These are phyloP conservation scores for Dioscorea alata DNA, from an alignment of 106 monocot genomes.

Conservation along the genomic window DNA sequence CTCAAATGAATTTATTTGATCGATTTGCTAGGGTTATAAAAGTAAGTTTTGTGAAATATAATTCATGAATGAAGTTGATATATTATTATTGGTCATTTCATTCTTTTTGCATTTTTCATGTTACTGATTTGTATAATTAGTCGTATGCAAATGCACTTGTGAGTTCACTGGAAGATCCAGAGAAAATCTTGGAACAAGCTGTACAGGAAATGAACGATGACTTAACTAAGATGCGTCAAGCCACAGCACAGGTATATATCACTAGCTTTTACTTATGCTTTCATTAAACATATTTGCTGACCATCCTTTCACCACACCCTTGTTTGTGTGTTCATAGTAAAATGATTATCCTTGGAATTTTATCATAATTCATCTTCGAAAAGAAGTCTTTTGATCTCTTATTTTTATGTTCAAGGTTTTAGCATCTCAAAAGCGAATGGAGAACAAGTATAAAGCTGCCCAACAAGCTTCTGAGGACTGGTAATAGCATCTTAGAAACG, in stretches of 20 bases:
- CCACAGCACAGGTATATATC: constrained; percentile 77
- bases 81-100: not conserved
- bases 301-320: too few relatives aligned
- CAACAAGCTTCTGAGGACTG: constrained; percentile 93
- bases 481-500: constrained; percentile 19
- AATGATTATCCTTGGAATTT: too few relatives aligned
- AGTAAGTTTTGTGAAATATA: constrained; percentile 27
- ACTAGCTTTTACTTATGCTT: too few relatives aligned
- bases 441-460: constrained; percentile 93
- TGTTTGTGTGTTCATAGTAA: too few relatives aligned
- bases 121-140: constrained; percentile 23
- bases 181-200: constrained; percentile 95
- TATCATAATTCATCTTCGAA: too few relatives aligned
- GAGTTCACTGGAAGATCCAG: constrained; percentile 91
- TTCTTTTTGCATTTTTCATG: not conserved
- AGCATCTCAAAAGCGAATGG: constrained; percentile 91
- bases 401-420: constrained; percentile 45
- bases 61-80: not conserved
- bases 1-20: constrained; percentile 86
- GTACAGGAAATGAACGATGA: constrained; percentile 98
- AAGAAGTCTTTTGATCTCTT: too few relatives aligned
- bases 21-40: constrained; percentile 77
- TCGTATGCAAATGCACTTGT: constrained; percentile 95
- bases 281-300: too few relatives aligned
- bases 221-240: constrained; percentile 96